Conservation (phyloP, 768 basidiomycete species). For the Chalciporus chontae region DNA sequence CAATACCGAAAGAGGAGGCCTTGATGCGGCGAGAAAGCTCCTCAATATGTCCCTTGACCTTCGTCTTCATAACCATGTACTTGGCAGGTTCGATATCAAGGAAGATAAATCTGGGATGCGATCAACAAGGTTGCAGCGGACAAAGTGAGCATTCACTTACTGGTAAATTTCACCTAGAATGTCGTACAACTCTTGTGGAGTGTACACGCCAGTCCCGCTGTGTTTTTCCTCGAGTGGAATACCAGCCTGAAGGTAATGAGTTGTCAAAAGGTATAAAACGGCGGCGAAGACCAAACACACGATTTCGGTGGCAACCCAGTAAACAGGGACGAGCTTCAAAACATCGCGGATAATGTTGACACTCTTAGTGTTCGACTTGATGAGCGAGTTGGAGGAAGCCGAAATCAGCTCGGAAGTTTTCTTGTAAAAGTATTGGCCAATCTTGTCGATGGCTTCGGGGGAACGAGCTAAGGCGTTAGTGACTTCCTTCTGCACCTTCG, state of each 20-base stretch:
- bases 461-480: constrained; percentile 44
- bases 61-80: constrained; percentile 51
- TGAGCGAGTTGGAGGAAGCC: constrained; percentile 50
- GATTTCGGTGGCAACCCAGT: constrained; percentile 68
- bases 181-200: constrained; percentile 55
- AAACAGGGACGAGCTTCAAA: constrained; percentile 57
- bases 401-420: constrained; percentile 59
- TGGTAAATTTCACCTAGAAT: constrained; percentile 70
- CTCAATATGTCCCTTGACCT: constrained; percentile 49
- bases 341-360: constrained; percentile 72
- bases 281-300: constrained; percentile 38
- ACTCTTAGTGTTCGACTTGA: constrained; percentile 48
- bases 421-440: constrained; percentile 61
- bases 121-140: background rate
- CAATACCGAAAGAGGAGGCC: constrained; percentile 36
- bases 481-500: constrained; percentile 43
- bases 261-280: background rate
- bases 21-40: constrained; percentile 58
- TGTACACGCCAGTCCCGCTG: constrained; percentile 54
- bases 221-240: constrained; percentile 62
- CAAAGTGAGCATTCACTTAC: constrained; percentile 30
- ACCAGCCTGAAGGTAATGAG: constrained; percentile 49
- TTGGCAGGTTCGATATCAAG: constrained; percentile 62
- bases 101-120: constrained; percentile 63
- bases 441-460: constrained; percentile 45